Base-by-base conservation (phyloP, 176 grass and related monocot species). In the Rhipidocladum racemiflorum region DNA sequence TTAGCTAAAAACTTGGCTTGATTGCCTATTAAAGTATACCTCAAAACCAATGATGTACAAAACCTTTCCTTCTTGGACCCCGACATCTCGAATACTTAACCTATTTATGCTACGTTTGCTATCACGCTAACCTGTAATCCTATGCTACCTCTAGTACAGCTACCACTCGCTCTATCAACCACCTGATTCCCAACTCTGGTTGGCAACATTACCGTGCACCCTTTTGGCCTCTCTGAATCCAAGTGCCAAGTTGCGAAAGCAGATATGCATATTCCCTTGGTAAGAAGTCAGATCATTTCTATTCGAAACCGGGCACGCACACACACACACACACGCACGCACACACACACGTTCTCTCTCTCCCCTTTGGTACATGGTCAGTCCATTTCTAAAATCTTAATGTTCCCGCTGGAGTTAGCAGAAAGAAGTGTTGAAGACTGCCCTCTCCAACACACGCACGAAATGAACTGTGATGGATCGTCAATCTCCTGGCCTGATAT, bases 301-400 rank as follows among this genome's bases (percentile, higher is more conserved):
- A 90, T 15, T 39, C 12, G 36, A 71, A 50, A 65, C 69, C 11
- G 38, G 25, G 61, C 8, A 50, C 15, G 18, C 50, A 12, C 81
- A 18, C 54, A 24, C 54, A 50, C 48, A n/a, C n/a, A n/a, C n/a
- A n/a, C n/a, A n/a, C n/a, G n/a, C n/a, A n/a, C n/a, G n/a, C n/a
- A n/a, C n/a, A n/a, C n/a, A n/a, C n/a, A n/a, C n/a, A n/a, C n/a
- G n/a, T n/a, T n/a, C n/a, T n/a, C n/a, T n/a, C n/a, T n/a, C n/a
- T n/a, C 23, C 23, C 15, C 61, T 3, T 11, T 27, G 1, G 55
- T 28, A 25, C 60, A 70, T 23, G 35, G 60, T 85, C 72, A 99
- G 70, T 91, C 96, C 96, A 99, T 95, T 83, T 99, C 92, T 87
- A 99, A 85, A 64, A 99, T 74, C 77, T 93, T 95, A 76, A 99